Conservation (phyloP, 2,329 filamentous ascomycete genomes). For the Ophiostoma triangulosporum region DNA sequence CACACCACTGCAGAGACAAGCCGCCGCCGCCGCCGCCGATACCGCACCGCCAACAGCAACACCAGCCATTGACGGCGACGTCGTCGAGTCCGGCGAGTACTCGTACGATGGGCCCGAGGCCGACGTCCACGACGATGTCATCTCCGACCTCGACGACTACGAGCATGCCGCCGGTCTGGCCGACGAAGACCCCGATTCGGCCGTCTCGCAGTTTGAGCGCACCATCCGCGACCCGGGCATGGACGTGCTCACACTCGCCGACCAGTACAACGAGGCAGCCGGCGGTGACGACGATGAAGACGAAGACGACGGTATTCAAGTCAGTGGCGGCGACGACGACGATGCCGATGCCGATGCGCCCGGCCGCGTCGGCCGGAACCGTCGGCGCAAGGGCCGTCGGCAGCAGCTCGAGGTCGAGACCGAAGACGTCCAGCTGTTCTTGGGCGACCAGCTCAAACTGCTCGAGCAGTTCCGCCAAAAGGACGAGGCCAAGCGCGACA, state of each 20-base stretch:
- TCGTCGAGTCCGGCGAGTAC: conserved; percentile 2
- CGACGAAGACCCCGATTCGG: conserved; percentile 32
- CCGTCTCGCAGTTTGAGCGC: conserved; percentile 63
- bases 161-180: conserved; percentile 17
- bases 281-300: background rate
- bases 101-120: background rate
- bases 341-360: background rate
- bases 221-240: conserved; percentile 61
- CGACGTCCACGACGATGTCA: background rate
- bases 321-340: background rate
- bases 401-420: conserved; percentile 45
- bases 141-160: background rate
- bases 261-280: conserved; percentile 24
- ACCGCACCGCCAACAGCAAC: background rate
- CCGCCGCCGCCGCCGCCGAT: background rate
- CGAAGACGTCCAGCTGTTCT: conserved; percentile 65
- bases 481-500: conserved; percentile 26
- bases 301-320: background rate
- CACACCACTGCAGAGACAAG: background rate
- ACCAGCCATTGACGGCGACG: background rate
- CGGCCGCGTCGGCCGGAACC: background rate
- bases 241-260: conserved; percentile 43
- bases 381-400: background rate
- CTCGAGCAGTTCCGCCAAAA: conserved; percentile 52
- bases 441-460: conserved; percentile 59